phyloP scores from a whole-genome alignment of 2,329 filamentous ascomycete genomes.

The Epichloe brachyelytri region DNA sequence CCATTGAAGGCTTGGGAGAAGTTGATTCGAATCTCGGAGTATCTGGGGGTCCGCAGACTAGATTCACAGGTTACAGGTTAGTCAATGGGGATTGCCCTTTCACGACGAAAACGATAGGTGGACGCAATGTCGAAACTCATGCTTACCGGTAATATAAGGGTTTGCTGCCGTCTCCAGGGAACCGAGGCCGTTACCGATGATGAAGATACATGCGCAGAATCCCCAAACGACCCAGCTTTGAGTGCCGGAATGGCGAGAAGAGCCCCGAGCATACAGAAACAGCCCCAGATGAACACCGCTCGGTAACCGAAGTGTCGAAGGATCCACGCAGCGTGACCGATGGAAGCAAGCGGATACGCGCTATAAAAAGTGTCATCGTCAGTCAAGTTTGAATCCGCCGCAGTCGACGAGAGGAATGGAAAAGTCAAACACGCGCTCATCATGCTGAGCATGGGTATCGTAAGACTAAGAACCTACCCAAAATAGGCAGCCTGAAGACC shows the following conservation, averaged over 20 bases:
- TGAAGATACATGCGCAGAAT: slow-evolving; percentile 60
- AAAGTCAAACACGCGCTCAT: too few species aligned
- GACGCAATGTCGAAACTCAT: too few species aligned
- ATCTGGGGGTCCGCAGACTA: slow-evolving; percentile 48
- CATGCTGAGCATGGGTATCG: too few species aligned
- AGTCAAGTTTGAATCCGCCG: slow-evolving; percentile 19
- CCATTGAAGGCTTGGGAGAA: slow-evolving; percentile 67
- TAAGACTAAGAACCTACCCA: slow-evolving; percentile 28
- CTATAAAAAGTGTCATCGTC: slow-evolving; percentile 18
- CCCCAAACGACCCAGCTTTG: slow-evolving; percentile 55
- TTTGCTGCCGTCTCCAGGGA: slow-evolving; percentile 70
- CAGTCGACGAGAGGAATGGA: too few species aligned
- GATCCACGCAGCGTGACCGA: slow-evolving; percentile 50
- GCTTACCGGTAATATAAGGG: slow-evolving; percentile 49
- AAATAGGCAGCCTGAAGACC: slow-evolving; percentile 40
- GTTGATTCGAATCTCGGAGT: slow-evolving; percentile 63
- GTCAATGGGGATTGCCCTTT: not conserved
- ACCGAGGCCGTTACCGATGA: slow-evolving; percentile 60
- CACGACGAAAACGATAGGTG: not conserved
- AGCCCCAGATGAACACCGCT: slow-evolving; percentile 56
- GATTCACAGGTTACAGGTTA: not conserved
- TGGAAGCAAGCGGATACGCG: slow-evolving; percentile 57
- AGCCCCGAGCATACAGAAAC: slow-evolving; percentile 53
- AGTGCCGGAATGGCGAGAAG: slow-evolving; percentile 43
- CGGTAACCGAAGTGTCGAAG: slow-evolving; percentile 54